A percentile compares a stretch with the other conserved stretches of the same genome.
Evolutionary conservation across 2,329 filamentous ascomycete species (phyloP).

Genomic region (Calycina marina): DNA sequence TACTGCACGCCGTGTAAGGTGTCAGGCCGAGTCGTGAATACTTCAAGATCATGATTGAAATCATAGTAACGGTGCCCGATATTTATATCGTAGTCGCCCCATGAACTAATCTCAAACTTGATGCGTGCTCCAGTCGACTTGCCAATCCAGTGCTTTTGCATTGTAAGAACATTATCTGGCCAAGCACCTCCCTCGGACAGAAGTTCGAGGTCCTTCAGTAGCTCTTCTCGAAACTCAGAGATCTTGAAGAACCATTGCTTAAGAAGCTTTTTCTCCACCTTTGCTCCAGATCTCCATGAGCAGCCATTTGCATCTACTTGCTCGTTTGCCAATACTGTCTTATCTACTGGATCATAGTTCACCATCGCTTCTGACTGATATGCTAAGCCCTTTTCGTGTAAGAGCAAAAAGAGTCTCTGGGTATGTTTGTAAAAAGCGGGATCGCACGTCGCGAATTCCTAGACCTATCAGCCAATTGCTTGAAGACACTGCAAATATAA

Average conservation of each 20-base stretch:
- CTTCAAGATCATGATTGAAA: conserved; percentile 39
- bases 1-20: conserved; percentile 83
- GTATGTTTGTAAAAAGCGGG: conserved; percentile 83
- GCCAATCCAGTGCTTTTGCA: conserved; percentile 83
- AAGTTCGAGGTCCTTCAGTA: conserved; percentile 55
- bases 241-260: conserved; percentile 89
- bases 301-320: conserved; percentile 77
- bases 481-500: conserved; percentile 10
- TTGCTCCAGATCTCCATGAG: conserved; percentile 78
- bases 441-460: conserved; percentile 77
- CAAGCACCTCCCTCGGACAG: conserved; percentile 51
- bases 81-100: conserved; percentile 7
- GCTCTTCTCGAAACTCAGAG: conserved; percentile 58
- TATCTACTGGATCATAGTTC: conserved; percentile 82
- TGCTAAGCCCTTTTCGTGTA: conserved; percentile 60
- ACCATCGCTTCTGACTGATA: conserved; percentile 75
- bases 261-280: conserved; percentile 63
- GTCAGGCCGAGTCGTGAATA: conserved; percentile 76
- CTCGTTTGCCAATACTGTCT: conserved; percentile 82
- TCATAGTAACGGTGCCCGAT: too few species aligned
- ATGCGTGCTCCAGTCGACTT: conserved; percentile 60
- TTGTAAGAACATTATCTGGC: conserved; percentile 69
- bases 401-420: conserved; percentile 68
- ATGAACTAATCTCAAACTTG: conserved; percentile 46
- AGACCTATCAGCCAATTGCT: conserved; percentile 6